These are phyloP conservation scores for Willaertia magna DNA, from an alignment of 208 protist species.

Conservation along the genomic window DNA sequence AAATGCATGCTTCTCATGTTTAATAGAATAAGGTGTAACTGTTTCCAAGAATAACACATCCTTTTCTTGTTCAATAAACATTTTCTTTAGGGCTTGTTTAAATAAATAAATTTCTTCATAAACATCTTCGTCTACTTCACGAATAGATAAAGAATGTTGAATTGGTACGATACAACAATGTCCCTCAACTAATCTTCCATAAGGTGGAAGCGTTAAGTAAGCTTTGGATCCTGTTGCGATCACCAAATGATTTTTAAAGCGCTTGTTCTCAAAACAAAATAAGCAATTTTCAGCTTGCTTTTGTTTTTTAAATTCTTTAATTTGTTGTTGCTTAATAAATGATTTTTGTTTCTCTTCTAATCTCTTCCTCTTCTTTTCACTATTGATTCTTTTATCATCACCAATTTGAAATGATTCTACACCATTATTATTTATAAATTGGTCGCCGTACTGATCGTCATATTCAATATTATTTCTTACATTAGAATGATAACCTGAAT, in stretches of 20 bases:
- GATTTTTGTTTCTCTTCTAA: not conserved
- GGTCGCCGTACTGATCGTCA: not conserved
- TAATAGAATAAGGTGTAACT: not conserved
- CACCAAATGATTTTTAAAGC: not conserved
- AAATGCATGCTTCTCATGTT: not conserved
- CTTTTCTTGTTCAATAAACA: not conserved
- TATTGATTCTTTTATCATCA: not conserved
- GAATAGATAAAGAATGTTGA: not conserved
- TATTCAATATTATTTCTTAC: not conserved
- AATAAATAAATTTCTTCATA: not conserved
- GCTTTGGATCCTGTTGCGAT: not conserved
- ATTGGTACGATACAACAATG: not conserved
- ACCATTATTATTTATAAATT: not conserved
- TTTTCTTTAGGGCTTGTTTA: not conserved
- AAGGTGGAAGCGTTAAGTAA: not conserved
- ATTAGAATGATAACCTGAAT: not conserved
- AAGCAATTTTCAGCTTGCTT: not conserved
- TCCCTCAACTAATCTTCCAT: not conserved
- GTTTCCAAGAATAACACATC: slow-evolving; percentile 6
- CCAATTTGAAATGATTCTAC: not conserved
- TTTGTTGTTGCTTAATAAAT: not conserved
- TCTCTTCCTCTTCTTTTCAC: not conserved
- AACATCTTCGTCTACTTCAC: slow-evolving; percentile 1
- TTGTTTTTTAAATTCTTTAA: not conserved
- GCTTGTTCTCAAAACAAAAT: not conserved